phyloP scores from a whole-genome alignment of 2,329 filamentous ascomycete species.

The Rutstroemia sp. region DNA sequence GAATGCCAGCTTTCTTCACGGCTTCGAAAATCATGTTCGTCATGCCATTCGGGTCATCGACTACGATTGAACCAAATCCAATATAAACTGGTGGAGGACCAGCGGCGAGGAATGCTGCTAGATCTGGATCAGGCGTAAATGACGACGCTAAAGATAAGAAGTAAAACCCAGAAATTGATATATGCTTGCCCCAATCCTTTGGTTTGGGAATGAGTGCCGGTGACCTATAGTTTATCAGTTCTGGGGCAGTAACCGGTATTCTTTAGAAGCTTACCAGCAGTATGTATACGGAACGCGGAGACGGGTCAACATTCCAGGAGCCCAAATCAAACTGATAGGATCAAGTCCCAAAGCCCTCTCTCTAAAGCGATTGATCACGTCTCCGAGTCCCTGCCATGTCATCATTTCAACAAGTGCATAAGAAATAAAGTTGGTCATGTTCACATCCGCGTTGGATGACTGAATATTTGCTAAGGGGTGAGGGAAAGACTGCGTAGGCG shows the following conservation, averaged over 20 bases:
- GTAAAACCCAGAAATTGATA: conserved; percentile 70
- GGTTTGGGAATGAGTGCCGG: conserved; percentile 73
- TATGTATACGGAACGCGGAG: conserved; percentile 81
- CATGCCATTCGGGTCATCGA: conserved; percentile 66
- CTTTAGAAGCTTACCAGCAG: conserved; percentile 53
- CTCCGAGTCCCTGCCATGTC: conserved; percentile 73
- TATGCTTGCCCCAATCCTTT: conserved; percentile 64
- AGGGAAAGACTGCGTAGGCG: conserved; percentile 61
- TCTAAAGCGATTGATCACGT: conserved; percentile 84
- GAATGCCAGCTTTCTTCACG: conserved; percentile 56
- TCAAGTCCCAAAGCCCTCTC: conserved; percentile 68
- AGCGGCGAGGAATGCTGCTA: conserved; percentile 57
- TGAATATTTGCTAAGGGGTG: conserved; percentile 64
- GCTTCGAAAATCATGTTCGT: conserved; percentile 68
- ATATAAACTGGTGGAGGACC: conserved; percentile 74
- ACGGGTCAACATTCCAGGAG: conserved; percentile 69
- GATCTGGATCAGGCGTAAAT: conserved; percentile 57
- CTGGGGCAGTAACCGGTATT: not conserved
- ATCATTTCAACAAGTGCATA: conserved; percentile 65
- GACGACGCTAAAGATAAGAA: conserved; percentile 62
- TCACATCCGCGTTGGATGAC: conserved; percentile 54
- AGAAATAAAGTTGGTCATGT: conserved; percentile 59
- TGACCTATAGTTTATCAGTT: conserved; percentile 39
- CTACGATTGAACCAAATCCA: conserved; percentile 76
- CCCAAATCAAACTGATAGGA: conserved; percentile 72